Percentiles rank a stretch among this genome's conserved stretches.
Evolutionary conservation across 352 stramenopile genomes (phyloP).

Genomic region (Chrysophaeum taylorii): DNA sequence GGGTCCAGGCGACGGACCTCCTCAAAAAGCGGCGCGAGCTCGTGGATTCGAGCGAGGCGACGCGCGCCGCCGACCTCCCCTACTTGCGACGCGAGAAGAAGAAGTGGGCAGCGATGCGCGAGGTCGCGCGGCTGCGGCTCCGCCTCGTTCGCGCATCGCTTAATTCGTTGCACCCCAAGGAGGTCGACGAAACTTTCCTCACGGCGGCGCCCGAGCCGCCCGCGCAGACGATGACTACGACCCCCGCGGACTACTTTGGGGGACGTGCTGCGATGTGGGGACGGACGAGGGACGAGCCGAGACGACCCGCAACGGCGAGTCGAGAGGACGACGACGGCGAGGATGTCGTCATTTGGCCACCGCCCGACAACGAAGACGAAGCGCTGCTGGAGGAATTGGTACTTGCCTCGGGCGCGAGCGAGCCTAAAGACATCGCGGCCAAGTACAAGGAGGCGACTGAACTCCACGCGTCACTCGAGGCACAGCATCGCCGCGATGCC

Average conservation of each 20-base stretch:
- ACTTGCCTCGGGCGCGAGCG: not conserved
- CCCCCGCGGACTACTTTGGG: too few species aligned
- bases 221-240: too few species aligned
- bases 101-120: constrained; percentile 11
- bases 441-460: not conserved
- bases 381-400: not conserved
- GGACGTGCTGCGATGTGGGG: too few species aligned
- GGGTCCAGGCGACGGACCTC: constrained; percentile 32
- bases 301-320: not conserved
- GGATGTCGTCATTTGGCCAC: not conserved
- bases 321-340: not conserved
- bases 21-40: constrained; percentile 4
- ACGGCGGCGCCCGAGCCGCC: too few species aligned
- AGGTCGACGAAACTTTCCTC: too few species aligned
- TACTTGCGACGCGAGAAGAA: constrained; percentile 1
- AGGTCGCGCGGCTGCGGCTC: not conserved
- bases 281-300: too few species aligned
- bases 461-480: not conserved
- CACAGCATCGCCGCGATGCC: not conserved
- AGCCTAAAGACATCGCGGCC: not conserved
- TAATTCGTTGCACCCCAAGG: too few species aligned
- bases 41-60: constrained; percentile 5
- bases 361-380: not conserved
- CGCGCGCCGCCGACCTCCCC: not conserved
- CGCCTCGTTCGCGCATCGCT: too few species aligned